A percentile compares a stretch with the other conserved stretches of the same genome.
phyloP scores from a whole-genome alignment of 352 stramenopile genomes.

The Blastocystis sp. region DNA sequence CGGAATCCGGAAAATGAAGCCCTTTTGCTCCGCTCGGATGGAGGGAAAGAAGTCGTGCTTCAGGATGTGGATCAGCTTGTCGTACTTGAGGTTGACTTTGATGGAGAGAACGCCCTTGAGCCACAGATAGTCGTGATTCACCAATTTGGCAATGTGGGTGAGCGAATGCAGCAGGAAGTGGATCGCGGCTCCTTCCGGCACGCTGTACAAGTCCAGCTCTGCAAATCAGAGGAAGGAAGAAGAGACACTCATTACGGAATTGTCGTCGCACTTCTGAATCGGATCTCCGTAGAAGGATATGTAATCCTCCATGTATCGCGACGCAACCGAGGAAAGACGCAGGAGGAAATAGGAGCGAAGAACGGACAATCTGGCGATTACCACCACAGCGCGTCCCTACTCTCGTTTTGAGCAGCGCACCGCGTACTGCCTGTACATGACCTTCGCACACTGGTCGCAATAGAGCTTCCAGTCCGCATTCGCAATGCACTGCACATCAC shows the following conservation, averaged over 20 bases:
- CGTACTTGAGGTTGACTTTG: slow-evolving; percentile 42
- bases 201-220: slow-evolving; percentile 13
- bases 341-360: background rate
- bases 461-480: background rate
- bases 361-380: background rate
- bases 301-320: slow-evolving; percentile 10
- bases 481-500: background rate
- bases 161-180: slow-evolving; percentile 31
- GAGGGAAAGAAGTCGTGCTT: background rate
- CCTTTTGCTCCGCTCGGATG: slow-evolving; percentile 12
- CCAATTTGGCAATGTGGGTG: background rate
- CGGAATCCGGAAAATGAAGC: slow-evolving; percentile 31
- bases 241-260: background rate
- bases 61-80: background rate
- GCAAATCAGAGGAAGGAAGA: background rate
- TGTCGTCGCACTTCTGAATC: background rate
- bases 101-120: slow-evolving; percentile 18
- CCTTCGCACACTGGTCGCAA: background rate
- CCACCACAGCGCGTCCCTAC: background rate
- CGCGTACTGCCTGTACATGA: background rate
- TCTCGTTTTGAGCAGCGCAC: background rate
- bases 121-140: slow-evolving; percentile 41
- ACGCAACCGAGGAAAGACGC: background rate
- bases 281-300: slow-evolving; percentile 9
- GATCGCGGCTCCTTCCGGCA: slow-evolving; percentile 1